Percentiles rank a stretch among this genome's conserved stretches.
phyloP scores from a whole-genome alignment of 129 eudicot species.

The Artemisia argyi region DNA sequence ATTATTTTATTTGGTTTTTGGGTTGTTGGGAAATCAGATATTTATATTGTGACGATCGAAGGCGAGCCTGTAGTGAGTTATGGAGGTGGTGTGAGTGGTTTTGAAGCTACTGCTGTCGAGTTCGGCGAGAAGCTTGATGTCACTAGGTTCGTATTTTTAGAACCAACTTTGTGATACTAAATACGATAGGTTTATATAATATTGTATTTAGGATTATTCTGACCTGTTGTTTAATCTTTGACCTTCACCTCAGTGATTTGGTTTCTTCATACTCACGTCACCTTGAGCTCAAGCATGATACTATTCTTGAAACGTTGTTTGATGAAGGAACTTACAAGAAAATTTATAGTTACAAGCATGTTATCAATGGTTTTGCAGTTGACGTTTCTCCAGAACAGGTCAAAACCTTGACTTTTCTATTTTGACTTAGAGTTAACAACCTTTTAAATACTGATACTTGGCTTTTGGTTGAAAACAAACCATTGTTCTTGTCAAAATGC shows the following conservation, averaged over 20 bases:
- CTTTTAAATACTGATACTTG: slow-evolving; percentile 11
- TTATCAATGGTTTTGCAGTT: slow-evolving; percentile 92
- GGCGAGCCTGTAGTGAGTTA: slow-evolving; percentile 91
- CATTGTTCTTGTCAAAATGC: slow-evolving; percentile 11
- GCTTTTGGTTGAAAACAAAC: slow-evolving; percentile 14
- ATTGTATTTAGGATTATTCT: background rate
- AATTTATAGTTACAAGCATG: slow-evolving; percentile 91
- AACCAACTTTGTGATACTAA: background rate
- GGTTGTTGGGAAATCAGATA: slow-evolving; percentile 53
- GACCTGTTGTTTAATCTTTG: background rate
- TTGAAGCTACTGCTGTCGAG: slow-evolving; percentile 87
- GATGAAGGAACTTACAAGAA: slow-evolving; percentile 76
- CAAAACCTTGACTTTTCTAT: slow-evolving; percentile 32
- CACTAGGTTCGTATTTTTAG: slow-evolving; percentile 63
- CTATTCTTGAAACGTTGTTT: slow-evolving; percentile 79
- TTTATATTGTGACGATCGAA: slow-evolving; percentile 77
- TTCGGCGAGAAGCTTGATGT: slow-evolving; percentile 70
- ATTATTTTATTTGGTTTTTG: slow-evolving; percentile 37
- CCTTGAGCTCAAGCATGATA: slow-evolving; percentile 80
- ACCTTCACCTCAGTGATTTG: slow-evolving; percentile 54
- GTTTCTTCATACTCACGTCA: slow-evolving; percentile 75
- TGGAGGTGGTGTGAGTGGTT: slow-evolving; percentile 73
- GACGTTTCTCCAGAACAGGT: slow-evolving; percentile 90
- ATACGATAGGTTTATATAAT: background rate
- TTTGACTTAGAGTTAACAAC: background rate